A percentile compares a stretch with the other conserved stretches of the same genome.
phyloP scores from a whole-genome alignment of 495 filamentous ascomycete genomes.

The Pseudomonodictys pantanalensis region DNA sequence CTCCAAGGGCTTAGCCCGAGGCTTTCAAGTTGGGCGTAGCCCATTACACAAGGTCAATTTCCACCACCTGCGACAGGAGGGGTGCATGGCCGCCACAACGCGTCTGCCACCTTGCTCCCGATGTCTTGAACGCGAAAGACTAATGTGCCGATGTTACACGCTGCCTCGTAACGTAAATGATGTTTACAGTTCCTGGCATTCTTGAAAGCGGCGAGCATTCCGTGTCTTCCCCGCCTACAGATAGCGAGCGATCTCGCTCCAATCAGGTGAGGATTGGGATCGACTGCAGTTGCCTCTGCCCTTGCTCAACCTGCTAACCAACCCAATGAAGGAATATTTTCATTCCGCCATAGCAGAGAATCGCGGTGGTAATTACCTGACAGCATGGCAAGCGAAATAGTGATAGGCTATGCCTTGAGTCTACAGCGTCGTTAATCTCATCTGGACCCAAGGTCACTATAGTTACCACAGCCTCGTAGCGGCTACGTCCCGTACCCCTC shows the following conservation, averaged over 20 bases:
- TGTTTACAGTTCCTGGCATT: conserved; percentile 34
- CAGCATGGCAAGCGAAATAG: conserved; percentile 25
- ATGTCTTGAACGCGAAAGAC: conserved; percentile 31
- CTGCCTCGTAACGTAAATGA: conserved; percentile 23
- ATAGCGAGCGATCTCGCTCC: conserved; percentile 13
- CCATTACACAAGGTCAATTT: conserved; percentile 27
- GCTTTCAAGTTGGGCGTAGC: no score
- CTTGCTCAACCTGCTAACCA: conserved; percentile 28
- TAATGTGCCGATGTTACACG: conserved; percentile 22
- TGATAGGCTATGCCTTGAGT: conserved; percentile 13
- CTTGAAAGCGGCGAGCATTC: conserved; percentile 29
- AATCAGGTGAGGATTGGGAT: conserved; percentile 22
- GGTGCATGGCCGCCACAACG: conserved; percentile 25
- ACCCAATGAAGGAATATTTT: conserved; percentile 17
- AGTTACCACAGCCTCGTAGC: conserved; percentile 16
- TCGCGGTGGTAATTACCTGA: conserved; percentile 17
- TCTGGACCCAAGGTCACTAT: conserved; percentile 17
- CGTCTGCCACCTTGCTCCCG: conserved; percentile 30
- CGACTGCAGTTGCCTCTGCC: conserved; percentile 18
- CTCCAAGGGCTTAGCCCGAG: no score
- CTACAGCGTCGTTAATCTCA: conserved; percentile 30
- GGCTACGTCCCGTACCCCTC: conserved; percentile 14
- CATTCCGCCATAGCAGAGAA: conserved; percentile 22
- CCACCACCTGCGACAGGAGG: conserved; percentile 15
- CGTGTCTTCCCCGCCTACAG: conserved; percentile 23